Evolutionary conservation across 345 rosid genomes (phyloP).

Genomic region (Heritiera fomes): DNA sequence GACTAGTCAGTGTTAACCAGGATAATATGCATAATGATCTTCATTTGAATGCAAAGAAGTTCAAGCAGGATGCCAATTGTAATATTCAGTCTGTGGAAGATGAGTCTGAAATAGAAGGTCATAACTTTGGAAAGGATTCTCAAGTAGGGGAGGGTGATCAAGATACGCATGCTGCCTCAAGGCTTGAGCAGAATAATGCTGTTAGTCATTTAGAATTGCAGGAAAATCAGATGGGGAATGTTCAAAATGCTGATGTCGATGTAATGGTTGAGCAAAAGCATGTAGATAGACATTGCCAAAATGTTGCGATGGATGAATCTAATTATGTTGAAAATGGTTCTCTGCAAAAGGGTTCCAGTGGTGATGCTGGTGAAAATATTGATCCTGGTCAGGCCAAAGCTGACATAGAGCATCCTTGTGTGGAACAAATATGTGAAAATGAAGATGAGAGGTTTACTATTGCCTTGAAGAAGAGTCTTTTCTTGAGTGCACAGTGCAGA

Average conservation of each 20-base stretch:
- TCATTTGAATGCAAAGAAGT: slow-evolving; percentile 36
- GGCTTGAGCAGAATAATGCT: slow-evolving; percentile 18
- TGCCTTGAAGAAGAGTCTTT: slow-evolving; percentile 29
- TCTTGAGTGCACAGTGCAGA: slow-evolving; percentile 35
- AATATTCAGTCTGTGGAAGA: slow-evolving; percentile 12
- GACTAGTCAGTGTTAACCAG: slow-evolving; percentile 17
- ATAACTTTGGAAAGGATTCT: slow-evolving; percentile 21
- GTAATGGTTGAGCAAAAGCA: neutral
- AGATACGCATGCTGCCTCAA: slow-evolving; percentile 20
- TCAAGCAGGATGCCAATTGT: slow-evolving; percentile 26
- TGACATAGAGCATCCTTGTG: slow-evolving; percentile 21
- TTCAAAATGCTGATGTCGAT: slow-evolving; percentile 2
- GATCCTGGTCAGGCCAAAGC: slow-evolving; percentile 14
- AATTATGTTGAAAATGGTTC: slow-evolving; percentile 21
- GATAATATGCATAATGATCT: slow-evolving; percentile 12
- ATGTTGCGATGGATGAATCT: slow-evolving; percentile 24
- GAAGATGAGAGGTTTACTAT: slow-evolving; percentile 35
- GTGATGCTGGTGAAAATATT: slow-evolving; percentile 7
- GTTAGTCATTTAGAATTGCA: slow-evolving; percentile 21
- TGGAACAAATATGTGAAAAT: slow-evolving; percentile 32
- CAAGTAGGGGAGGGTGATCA: slow-evolving; percentile 27
- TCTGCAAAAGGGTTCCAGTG: neutral
- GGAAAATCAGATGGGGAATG: slow-evolving; percentile 19
- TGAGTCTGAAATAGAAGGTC: slow-evolving; percentile 16
- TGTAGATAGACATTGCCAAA: neutral